Evolutionary conservation across 352 stramenopile species (phyloP).

Genomic region (Thalassiosira pacifica): DNA sequence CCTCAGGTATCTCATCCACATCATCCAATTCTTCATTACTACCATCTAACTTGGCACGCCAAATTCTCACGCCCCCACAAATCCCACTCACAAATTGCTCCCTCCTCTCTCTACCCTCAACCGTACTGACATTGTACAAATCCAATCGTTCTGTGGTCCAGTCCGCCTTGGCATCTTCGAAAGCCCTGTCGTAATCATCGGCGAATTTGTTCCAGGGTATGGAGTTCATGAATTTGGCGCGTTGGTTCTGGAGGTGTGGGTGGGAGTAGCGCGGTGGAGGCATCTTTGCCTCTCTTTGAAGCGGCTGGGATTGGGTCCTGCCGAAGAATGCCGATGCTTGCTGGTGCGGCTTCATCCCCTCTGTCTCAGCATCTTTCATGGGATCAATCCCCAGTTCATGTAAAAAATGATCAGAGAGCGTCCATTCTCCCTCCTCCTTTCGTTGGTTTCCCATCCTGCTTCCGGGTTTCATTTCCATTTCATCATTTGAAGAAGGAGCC

Average conservation of each 20-base stretch:
- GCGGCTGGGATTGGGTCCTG: conserved; percentile 1
- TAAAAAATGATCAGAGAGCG: conserved; percentile 57
- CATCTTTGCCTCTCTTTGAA: not conserved
- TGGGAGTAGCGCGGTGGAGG: conserved; percentile 28
- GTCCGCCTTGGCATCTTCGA: conserved; percentile 69
- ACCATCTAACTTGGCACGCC: not conserved
- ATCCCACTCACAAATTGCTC: conserved; percentile 69
- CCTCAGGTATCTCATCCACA: conserved; percentile 39
- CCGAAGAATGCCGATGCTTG: conserved; percentile 32
- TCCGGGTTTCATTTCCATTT: not conserved
- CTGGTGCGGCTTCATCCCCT: not conserved
- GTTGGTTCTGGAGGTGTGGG: conserved; percentile 28
- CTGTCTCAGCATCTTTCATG: conserved; percentile 13
- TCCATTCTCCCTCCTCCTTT: conserved; percentile 36
- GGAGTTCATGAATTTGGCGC: conserved; percentile 36
- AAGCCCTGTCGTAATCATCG: conserved; percentile 66
- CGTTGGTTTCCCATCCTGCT: not conserved
- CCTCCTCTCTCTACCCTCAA: conserved; percentile 46
- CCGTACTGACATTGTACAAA: conserved; percentile 57
- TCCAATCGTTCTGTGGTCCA: conserved; percentile 59
- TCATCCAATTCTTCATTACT: not conserved
- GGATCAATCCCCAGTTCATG: conserved; percentile 58
- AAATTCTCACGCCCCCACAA: conserved; percentile 66
- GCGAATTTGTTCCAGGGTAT: conserved; percentile 70
- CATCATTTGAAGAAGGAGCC: not conserved